Base-by-base conservation (phyloP, 352 stramenopile species). In the Phytophthora sp. region DNA sequence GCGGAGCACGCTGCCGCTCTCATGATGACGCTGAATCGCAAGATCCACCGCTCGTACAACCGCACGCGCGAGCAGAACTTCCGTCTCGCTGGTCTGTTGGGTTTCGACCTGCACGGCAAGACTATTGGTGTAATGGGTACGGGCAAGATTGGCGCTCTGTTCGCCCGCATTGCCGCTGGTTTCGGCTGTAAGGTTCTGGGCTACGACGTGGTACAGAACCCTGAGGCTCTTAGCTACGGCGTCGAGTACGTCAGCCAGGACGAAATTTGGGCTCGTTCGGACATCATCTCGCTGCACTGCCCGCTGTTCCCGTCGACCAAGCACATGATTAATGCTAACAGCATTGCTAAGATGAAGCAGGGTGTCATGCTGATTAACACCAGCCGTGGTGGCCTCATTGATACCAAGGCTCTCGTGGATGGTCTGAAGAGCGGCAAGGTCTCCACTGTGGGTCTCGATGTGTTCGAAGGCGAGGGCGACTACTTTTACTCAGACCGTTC, bases 351-450 rank as follows among this genome's bases (percentile, higher is more conserved):
- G 73, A 93, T 98, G 73, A 97, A 97, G 73, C 62, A 92, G 15
- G 76, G 82, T 15, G 88, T 97, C 3, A 86, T 95, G 63, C 66
- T 98, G 11, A 97, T 98, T 66, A 98, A 98, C 68, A 96, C 89
- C 12, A 92, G 83, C 24, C 89, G 90, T 55, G 91, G 93, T 49
- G 89, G 85, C 15, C 67, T 97, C 7, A 86, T 97, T 33, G 84
- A 97, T 63, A 97, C 89, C 15, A 79, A 77, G 11, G 84, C 88
- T 6, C 68, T 98, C 0, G 79, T 97, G 23, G 63, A 83, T 39
- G 89, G 83, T 13, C 77, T 98, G 31, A 86, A 96, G 66, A 76
- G 73, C 12, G 75, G 85, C 44, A 89, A 95, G 50, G 89, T 98
- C 41, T 77, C 77, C 16, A 64, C 79, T 7, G 80, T 88, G 0